Evolutionary conservation across 2,329 filamentous ascomycete species (phyloP).

Genomic region (Tolypocladium ovalisporum): DNA sequence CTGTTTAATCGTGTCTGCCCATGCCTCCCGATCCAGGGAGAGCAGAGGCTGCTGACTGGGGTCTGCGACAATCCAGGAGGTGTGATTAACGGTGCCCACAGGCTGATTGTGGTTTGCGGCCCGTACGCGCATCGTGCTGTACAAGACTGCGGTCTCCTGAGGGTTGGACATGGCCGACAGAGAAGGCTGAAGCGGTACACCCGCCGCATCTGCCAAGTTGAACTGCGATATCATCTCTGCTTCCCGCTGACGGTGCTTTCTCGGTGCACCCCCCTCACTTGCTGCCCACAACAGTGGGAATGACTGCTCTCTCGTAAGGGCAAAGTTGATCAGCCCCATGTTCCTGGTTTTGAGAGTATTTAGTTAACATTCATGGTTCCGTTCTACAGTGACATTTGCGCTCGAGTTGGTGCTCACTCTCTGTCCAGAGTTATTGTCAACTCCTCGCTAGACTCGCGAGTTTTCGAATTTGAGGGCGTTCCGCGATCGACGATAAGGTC

Average conservation of each 20-base stretch:
- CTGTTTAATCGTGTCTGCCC: conserved; percentile 6
- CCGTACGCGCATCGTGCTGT: conserved; percentile 9
- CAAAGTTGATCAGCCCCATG: conserved; percentile 11
- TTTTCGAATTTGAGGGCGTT: background rate
- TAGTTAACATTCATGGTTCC: background rate
- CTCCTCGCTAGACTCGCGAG: background rate
- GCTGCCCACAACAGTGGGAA: conserved; percentile 7
- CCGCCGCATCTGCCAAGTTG: conserved; percentile 1
- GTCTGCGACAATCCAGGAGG: conserved; percentile 7
- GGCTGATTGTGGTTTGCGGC: conserved; percentile 9
- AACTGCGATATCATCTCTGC: background rate
- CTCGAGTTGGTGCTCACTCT: conserved; percentile 4
- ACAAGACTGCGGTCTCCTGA: conserved; percentile 7
- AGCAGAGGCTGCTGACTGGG: conserved; percentile 6
- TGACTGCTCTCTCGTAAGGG: conserved; percentile 7
- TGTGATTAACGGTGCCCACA: conserved; percentile 11
- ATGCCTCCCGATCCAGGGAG: conserved; percentile 4
- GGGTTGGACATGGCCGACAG: background rate
- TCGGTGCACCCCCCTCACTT: background rate
- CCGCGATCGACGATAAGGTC: conserved; percentile 6
- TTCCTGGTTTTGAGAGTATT: conserved; percentile 2
- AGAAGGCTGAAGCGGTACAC: background rate
- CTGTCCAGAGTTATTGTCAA: conserved; percentile 6
- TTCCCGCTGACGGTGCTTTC: background rate
- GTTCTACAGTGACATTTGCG: background rate